Base-by-base conservation (phyloP, 495 filamentous ascomycete genomes). In the Penicillium macrosclerotiorum region DNA sequence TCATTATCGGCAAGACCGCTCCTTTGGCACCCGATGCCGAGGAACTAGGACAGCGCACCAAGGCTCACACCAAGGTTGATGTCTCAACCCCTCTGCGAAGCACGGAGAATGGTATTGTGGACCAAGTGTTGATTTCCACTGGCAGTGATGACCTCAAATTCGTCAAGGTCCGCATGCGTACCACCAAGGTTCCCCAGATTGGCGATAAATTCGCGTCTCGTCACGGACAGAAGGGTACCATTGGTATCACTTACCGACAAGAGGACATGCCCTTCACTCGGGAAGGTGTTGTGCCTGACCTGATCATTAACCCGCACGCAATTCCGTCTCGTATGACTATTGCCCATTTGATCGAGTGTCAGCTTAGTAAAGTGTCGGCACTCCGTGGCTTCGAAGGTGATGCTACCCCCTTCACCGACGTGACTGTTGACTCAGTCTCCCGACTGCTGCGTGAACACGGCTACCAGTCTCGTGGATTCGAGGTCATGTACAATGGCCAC, bases 311-410 rank as follows among this genome's bases (percentile, higher is more conserved):
- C 62, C 93, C 93, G 0, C 93, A 99, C 78, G 93, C 94, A 66
- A 97, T 99, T 78, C 93, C 93, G 1, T 99, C 93, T 11, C 93
- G 93, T 78, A 99, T 99, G 93, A 99, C 93, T 0, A 97, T 97
- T 77, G 93, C 94, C 47, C 94, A 99, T 77, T 89, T 99, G 79
- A 95, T 99, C 67, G 93, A 99, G 72, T 97, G 93, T 76, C 81
- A 96, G 59, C 80, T 97, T 31, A 92, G 87, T 66, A 99, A 99
- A 67, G 93, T 97, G 13, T 86, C 89, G 0, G 82, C 92, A 0
- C 76, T 96, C 12, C 86, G 86, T 65, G 93, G 93, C 16, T 84
- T 86, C 60, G 94, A 97, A 67, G 93, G 94, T 55, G 94, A 99
- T 60, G 93, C 94, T 12, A 99, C 93, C 1, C 94, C 93, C 0